Evolutionary conservation across 202 grass and related monocot genomes (phyloP), one percentile per base, ranked within the genome.

Genomic region (Zoysia matrella): DNA sequence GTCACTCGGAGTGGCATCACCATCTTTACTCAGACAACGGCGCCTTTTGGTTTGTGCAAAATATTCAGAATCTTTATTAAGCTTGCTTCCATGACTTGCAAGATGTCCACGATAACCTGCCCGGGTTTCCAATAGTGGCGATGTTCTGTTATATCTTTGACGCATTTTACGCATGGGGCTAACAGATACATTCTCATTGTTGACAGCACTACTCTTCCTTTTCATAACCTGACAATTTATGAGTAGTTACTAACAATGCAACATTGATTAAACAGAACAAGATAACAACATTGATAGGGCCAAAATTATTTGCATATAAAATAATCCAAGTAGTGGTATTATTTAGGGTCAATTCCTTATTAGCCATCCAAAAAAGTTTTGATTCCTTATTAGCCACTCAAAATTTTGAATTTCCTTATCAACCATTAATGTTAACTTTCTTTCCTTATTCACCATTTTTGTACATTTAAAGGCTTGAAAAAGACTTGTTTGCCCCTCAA

Each of bases 181-280:
- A 80, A 65, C 71, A 69, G 77, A 87, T 53, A 73, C 42, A 57
- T 5, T 69, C 52, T 84, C 81, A 70, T 72, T 67, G 50, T 87
- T 84, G 44, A 87, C 67, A 85, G 78, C 76, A 66, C 55, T 72
- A 42, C 73, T 89, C 66, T 86, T 88, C 58, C 77, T 90, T 72
- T 91, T 94, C 55, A 89, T 63, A 9, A 76, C 43, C 92, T 94
- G 69, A 4, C 6, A 6, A 69, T 73, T 74, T 50, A 67, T 54
- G 11, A 60, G 53, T 40, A 69, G 64, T 78, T 80, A 65, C 3
- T 64, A 84, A 73, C 12, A 73, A 62, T 76, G 68, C 11, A 81
- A 73, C 49, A 42, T n/a, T 58, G 43, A 1, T 52, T 9, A 80
- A 43, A 76, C 50, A 63, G 68, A 77, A 1, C 46, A 62, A 52